Evolutionary conservation across 2,329 filamentous ascomycete genomes (phyloP).

Genomic region (Neonectria magnoliae): DNA sequence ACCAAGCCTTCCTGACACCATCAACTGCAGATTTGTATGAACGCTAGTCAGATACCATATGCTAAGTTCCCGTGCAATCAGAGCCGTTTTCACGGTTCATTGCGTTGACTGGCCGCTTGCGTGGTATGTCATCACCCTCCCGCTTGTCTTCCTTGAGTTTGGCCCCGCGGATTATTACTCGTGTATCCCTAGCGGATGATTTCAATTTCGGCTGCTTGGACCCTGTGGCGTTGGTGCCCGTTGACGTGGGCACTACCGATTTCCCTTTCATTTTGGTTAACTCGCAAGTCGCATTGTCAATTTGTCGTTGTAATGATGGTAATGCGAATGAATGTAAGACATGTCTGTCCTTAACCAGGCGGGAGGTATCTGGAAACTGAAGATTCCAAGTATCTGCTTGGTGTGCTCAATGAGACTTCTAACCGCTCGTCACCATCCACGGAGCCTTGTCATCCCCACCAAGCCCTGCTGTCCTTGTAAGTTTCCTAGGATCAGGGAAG

Average conservation of each 20-base stretch:
- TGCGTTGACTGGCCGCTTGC: not conserved
- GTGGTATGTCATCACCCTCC: not conserved
- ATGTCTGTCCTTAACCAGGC: not conserved
- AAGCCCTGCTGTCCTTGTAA: slow-evolving; percentile 15
- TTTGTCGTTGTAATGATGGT: not conserved
- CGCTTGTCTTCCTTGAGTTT: slow-evolving; percentile 1
- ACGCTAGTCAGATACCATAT: not conserved
- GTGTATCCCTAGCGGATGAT: slow-evolving; percentile 9
- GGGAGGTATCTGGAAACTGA: not conserved
- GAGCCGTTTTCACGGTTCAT: not conserved
- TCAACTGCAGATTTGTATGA: not conserved
- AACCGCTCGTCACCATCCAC: not conserved
- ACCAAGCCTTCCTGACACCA: not conserved
- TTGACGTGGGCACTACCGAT: slow-evolving; percentile 25
- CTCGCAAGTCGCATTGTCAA: not conserved
- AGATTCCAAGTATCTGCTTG: not conserved
- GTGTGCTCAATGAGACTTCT: not conserved
- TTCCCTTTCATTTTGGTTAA: slow-evolving; percentile 2
- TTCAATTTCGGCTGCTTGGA: slow-evolving; percentile 36
- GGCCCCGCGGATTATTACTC: slow-evolving; percentile 1
- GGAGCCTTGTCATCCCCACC: slow-evolving; percentile 5
- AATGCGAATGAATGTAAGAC: not conserved
- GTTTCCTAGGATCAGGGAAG: not conserved
- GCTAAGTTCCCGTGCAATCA: slow-evolving; percentile 1
- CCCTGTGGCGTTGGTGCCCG: slow-evolving; percentile 34